Percentiles rank a stretch among this genome's conserved stretches.
Conservation (phyloP, 768 basidiomycete species). For the Lactarius akahatsu region DNA sequence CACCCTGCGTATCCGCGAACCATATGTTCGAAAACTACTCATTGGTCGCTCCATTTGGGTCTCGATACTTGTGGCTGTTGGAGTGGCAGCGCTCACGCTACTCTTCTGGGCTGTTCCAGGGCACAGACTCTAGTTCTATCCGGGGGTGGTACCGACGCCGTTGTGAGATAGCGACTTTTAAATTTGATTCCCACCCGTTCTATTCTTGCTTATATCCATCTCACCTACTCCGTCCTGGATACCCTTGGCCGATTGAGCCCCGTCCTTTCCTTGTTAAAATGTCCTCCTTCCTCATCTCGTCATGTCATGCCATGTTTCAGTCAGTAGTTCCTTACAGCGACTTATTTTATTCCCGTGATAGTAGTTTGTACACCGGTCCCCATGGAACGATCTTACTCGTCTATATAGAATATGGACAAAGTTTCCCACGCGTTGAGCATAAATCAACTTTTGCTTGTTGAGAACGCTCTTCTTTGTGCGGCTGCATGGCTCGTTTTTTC, state of each 20-base stretch:
- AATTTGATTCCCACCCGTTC: conserved; percentile 3
- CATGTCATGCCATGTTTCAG: conserved; percentile 19
- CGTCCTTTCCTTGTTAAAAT: conserved; percentile 4
- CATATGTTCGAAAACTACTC: conserved; percentile 90
- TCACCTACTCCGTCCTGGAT: conserved; percentile 18
- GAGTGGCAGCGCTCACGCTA: conserved; percentile 79
- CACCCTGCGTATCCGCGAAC: conserved; percentile 86
- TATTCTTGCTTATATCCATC: conserved; percentile 8
- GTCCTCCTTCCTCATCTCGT: conserved; percentile 1
- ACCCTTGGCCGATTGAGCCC: conserved; percentile 15
- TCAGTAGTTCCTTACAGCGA: conserved; percentile 7
- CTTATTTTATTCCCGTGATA: conserved; percentile 19
- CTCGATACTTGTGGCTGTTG: conserved; percentile 68
- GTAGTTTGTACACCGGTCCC: conserved; percentile 22
- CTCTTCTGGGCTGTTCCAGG: conserved; percentile 97
- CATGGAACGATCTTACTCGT: neutral
- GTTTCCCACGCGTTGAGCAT: conserved; percentile 7
- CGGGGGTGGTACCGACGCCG: conserved; percentile 5
- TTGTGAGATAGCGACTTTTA: conserved; percentile 5
- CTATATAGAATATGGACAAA: conserved; percentile 11
- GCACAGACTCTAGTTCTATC: conserved; percentile 62
- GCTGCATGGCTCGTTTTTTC: conserved; percentile 73
- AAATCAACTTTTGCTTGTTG: neutral
- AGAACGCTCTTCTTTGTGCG: conserved; percentile 56
- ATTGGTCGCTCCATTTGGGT: conserved; percentile 93